phyloP scores from a whole-genome alignment of 345 rosid species.

The Draba incana region DNA sequence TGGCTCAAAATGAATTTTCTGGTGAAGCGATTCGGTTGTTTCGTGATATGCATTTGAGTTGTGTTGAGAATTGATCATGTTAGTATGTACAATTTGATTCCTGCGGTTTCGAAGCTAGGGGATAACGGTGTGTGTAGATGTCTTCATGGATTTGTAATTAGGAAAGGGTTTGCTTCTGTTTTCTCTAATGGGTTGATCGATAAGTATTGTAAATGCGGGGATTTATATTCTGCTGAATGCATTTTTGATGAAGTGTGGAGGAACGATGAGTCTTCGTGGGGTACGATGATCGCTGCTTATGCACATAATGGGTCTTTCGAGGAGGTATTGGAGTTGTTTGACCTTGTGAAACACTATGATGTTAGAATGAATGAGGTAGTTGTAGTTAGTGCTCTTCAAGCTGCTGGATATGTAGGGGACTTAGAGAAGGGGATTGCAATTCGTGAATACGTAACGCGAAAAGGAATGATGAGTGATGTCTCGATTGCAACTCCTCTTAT shows the following conservation, averaged over 20 bases:
- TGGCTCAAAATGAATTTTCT: constrained; percentile 44
- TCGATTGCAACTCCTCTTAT: constrained; percentile 55
- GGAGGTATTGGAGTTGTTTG: constrained; percentile 54
- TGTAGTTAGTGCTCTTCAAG: constrained; percentile 49
- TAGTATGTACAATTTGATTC: constrained; percentile 59
- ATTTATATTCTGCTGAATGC: constrained; percentile 44
- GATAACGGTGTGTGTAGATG: constrained; percentile 48
- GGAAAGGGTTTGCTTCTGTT: constrained; percentile 45
- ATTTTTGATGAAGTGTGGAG: constrained; percentile 46
- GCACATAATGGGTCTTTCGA: constrained; percentile 48
- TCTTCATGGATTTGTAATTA: constrained; percentile 56
- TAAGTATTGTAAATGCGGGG: constrained; percentile 54
- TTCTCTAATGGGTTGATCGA: constrained; percentile 61
- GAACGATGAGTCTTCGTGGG: constrained; percentile 50
- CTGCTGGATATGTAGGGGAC: constrained; percentile 54
- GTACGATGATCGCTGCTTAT: constrained; percentile 65
- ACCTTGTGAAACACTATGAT: constrained; percentile 39
- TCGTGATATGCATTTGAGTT: constrained; percentile 44
- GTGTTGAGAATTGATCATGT: constrained; percentile 48
- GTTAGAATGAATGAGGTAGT: constrained; percentile 50
- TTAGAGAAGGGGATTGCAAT: constrained; percentile 47
- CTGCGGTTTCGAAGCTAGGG: constrained; percentile 58
- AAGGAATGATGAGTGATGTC: constrained; percentile 49
- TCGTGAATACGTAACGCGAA: constrained; percentile 43
- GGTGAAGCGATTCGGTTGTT: constrained; percentile 46